Conservation (phyloP, 192 early-diverging fungal genomes). For the Obelidium mucronatum region DNA sequence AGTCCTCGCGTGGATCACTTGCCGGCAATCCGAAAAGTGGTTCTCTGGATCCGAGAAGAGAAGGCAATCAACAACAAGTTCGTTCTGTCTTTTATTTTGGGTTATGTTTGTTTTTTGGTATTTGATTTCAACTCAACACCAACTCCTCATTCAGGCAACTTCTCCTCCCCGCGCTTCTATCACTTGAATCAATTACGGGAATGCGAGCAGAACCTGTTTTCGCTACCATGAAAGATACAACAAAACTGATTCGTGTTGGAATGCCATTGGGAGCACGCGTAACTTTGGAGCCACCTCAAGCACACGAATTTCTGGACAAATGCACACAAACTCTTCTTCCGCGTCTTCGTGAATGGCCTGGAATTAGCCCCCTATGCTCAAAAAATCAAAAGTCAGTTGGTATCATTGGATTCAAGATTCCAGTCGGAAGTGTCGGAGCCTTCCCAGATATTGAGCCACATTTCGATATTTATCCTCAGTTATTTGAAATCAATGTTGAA, state of each 20-base stretch:
- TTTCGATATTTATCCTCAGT: conserved; percentile 91
- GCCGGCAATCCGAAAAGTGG: conserved; percentile 76
- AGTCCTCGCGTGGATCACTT: conserved; percentile 65
- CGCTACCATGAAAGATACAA: conserved; percentile 78
- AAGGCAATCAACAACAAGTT: conserved; percentile 85
- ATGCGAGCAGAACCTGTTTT: conserved; percentile 80
- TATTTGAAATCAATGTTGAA: conserved; percentile 87
- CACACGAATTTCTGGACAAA: conserved; percentile 96
- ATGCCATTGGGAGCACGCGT: conserved; percentile 93
- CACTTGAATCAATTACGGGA: conserved; percentile 88
- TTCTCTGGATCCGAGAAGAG: conserved; percentile 86
- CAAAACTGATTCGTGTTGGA: conserved; percentile 87
- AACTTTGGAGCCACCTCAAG: conserved; percentile 78
- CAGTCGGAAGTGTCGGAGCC: conserved; percentile 79
- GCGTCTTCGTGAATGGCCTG: conserved; percentile 89
- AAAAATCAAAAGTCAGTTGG: conserved; percentile 63
- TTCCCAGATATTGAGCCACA: conserved; percentile 98
- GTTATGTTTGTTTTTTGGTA: neutral
- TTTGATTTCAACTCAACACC: conserved; percentile 12
- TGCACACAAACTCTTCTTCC: conserved; percentile 94
- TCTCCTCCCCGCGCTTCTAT: conserved; percentile 89
- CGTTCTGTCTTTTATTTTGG: neutral
- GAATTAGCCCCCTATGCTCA: conserved; percentile 75
- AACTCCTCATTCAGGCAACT: conserved; percentile 48
- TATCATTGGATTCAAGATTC: conserved; percentile 85